These are phyloP conservation scores for Asterochloris erici DNA, from an alignment of 139 green algal genomes.

Conservation along the genomic window DNA sequence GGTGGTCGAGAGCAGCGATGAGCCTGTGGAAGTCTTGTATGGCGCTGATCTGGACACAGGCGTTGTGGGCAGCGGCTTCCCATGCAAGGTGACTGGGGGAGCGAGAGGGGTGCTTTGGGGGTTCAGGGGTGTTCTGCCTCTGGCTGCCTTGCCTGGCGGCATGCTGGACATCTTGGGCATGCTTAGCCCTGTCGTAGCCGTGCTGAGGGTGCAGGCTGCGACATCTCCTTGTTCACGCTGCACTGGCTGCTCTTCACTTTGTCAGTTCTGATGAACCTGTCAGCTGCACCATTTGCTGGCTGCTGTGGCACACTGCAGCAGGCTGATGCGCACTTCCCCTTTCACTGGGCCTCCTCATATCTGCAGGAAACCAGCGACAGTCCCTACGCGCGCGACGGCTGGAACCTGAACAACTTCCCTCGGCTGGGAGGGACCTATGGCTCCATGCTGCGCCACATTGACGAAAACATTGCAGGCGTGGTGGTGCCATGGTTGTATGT, in stretches of 20 bases:
- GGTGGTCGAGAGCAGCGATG: slow-evolving; percentile 78
- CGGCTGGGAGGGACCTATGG: slow-evolving; percentile 35
- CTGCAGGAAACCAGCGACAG: slow-evolving; percentile 13
- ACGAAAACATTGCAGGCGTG: slow-evolving; percentile 53
- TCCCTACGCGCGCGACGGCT: slow-evolving; percentile 41
- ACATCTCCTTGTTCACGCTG: background rate
- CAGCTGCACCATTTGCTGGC: background rate
- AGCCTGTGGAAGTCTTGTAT: slow-evolving; percentile 77
- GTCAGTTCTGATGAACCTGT: background rate
- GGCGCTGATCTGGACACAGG: slow-evolving; percentile 75
- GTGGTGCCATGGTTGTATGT: slow-evolving; percentile 77
- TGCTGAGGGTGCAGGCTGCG: background rate
- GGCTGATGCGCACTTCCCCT: background rate
- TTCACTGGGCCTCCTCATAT: background rate
- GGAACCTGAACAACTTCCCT: slow-evolving; percentile 83
- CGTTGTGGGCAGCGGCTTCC: slow-evolving; percentile 58
- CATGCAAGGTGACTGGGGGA: slow-evolving; percentile 11
- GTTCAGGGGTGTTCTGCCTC: background rate
- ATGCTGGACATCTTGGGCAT: no score
- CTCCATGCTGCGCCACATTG: slow-evolving; percentile 63
- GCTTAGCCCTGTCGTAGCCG: background rate
- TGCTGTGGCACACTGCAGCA: background rate
- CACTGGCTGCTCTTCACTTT: background rate
- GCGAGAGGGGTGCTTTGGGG: background rate
- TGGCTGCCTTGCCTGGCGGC: no score